A percentile compares a stretch with the other conserved stretches of the same genome.
phyloP scores from a whole-genome alignment of 495 filamentous ascomycete species.

The Podospora tetraspora region DNA sequence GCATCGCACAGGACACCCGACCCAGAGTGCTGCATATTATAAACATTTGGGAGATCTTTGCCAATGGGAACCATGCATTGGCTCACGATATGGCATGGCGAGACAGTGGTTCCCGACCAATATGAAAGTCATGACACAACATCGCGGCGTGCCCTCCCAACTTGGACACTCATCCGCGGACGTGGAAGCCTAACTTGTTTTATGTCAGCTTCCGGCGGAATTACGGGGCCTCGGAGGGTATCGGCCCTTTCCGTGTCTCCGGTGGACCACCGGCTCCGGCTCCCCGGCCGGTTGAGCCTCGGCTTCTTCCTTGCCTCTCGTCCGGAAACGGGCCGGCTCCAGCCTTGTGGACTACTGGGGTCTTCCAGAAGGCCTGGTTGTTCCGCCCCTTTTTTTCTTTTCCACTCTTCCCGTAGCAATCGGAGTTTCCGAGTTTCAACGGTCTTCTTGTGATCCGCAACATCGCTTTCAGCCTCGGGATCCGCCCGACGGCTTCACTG shows the following conservation, averaged over 20 bases:
- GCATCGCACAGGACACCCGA: background rate
- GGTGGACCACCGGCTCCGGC: background rate
- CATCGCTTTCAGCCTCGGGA: background rate
- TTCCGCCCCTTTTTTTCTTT: background rate
- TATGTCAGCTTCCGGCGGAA: background rate
- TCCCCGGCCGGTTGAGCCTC: background rate
- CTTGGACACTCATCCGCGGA: background rate
- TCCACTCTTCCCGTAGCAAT: background rate
- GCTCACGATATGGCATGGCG: too few relatives aligned
- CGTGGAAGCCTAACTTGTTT: background rate
- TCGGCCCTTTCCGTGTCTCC: slow-evolving; percentile 1
- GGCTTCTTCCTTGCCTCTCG: background rate
- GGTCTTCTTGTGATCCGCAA: background rate
- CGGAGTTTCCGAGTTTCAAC: background rate
- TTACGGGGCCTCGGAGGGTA: background rate
- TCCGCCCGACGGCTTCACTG: background rate
- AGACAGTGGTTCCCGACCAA: too few relatives aligned
- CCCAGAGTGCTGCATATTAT: background rate
- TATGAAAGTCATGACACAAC: background rate
- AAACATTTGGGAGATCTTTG: background rate
- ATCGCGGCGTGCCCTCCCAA: background rate
- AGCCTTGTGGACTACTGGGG: background rate
- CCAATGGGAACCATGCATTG: background rate
- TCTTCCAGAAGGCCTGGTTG: background rate
- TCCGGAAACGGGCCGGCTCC: background rate